Evolutionary conservation across 345 rosid genomes (phyloP).

Genomic region (Populus pruinosa): DNA sequence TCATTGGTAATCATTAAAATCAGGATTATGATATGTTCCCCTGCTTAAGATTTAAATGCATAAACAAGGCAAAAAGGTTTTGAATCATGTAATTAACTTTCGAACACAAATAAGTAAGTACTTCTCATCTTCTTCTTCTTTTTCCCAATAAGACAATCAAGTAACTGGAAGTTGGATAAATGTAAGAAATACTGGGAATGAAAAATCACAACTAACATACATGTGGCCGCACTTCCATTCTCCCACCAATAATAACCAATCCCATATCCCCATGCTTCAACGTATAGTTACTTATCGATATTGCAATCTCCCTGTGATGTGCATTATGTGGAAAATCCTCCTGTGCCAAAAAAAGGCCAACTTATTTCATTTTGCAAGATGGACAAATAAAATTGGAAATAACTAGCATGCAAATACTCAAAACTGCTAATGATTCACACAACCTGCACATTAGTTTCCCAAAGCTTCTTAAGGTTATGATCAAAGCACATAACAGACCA

Average conservation of each 20-base stretch:
- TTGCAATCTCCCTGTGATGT: slow-evolving; percentile 73
- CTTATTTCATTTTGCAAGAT: not conserved
- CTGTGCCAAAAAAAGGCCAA: slow-evolving; percentile 28
- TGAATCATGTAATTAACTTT: not conserved
- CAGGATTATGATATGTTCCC: not conserved
- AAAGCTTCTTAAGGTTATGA: slow-evolving; percentile 89
- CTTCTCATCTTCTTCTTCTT: not conserved
- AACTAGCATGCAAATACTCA: not conserved
- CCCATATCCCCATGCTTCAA: slow-evolving; percentile 86
- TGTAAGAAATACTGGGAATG: not conserved
- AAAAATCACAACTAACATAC: slow-evolving; percentile 38
- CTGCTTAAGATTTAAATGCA: not conserved
- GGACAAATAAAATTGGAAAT: not conserved
- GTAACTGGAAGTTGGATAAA: not conserved
- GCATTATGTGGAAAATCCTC: slow-evolving; percentile 90
- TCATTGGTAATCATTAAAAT: not conserved
- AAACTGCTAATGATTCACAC: not conserved
- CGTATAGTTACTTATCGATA: slow-evolving; percentile 67
- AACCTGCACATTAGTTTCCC: slow-evolving; percentile 96
- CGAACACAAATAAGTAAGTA: not conserved
- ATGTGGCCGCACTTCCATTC: slow-evolving; percentile 93
- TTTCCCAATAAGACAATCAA: not conserved
- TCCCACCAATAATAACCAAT: slow-evolving; percentile 83
- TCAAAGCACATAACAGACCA: slow-evolving; percentile 97
- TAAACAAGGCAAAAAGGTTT: not conserved